These are phyloP conservation scores for Fraxinus dipetala DNA, from an alignment of 305 asterid species.

Conservation along the genomic window DNA sequence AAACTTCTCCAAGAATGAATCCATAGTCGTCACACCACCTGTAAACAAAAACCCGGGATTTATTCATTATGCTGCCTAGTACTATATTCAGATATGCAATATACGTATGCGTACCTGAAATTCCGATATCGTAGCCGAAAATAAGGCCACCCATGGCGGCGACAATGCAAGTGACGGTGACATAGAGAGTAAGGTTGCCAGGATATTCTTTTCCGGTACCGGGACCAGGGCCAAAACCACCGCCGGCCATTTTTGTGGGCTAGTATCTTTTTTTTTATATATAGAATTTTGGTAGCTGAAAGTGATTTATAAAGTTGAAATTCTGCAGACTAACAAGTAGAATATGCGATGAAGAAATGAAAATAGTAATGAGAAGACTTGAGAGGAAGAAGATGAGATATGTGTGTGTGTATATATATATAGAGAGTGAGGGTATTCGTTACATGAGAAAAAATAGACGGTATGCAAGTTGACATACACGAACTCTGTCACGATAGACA, in stretches of 20 bases:
- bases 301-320: background rate
- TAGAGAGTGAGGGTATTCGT: background rate
- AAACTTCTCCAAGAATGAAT: conserved; percentile 41
- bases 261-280: too few species aligned
- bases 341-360: background rate
- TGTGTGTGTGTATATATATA: background rate
- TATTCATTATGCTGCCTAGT: background rate
- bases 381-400: background rate
- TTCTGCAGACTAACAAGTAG: background rate
- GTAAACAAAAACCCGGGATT: background rate
- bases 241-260: conserved; percentile 45
- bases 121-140: conserved; percentile 86
- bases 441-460: background rate
- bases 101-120: conserved; percentile 52
- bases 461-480: background rate
- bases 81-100: background rate
- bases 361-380: background rate
- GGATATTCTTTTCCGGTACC: conserved; percentile 71
- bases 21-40: conserved; percentile 66
- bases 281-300: background rate
- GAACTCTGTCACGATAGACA: background rate
- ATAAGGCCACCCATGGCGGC: conserved; percentile 97
- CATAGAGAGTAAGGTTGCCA: conserved; percentile 68
- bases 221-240: conserved; percentile 61
- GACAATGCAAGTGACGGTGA: conserved; percentile 58